These are phyloP conservation scores for Tremella fuciformis DNA, from an alignment of 768 basidiomycete species.

Conservation along the genomic window DNA sequence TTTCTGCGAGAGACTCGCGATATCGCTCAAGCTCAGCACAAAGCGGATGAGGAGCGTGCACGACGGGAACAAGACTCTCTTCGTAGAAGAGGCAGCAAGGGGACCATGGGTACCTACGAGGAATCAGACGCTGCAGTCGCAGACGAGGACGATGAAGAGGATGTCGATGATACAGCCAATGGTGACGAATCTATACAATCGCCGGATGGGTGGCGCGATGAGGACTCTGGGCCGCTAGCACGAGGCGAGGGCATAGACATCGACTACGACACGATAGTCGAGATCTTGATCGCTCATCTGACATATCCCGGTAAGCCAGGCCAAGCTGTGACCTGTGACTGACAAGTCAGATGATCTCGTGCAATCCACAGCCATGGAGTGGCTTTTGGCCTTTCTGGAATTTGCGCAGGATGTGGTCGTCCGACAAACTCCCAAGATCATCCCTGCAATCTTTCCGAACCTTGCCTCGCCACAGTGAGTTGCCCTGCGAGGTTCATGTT, in stretches of 20 bases:
- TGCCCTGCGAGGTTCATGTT: not conserved
- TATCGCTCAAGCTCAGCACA: constrained; percentile 67
- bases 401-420: constrained; percentile 90
- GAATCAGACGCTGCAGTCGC: constrained; percentile 24
- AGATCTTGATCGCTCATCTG: constrained; percentile 84
- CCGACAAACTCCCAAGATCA: constrained; percentile 86
- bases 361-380: constrained; percentile 86
- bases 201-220: constrained; percentile 47
- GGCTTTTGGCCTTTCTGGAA: constrained; percentile 84
- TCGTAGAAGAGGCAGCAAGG: constrained; percentile 52
- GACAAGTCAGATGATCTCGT: constrained; percentile 76
- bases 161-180: constrained; percentile 25
- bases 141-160: constrained; percentile 26
- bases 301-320: constrained; percentile 66
- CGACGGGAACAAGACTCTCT: constrained; percentile 22
- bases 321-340: not conserved
- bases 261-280: constrained; percentile 86
- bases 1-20: constrained; percentile 88
- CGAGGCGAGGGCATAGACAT: constrained; percentile 92
- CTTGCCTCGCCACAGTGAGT: constrained; percentile 59
- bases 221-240: constrained; percentile 63
- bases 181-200: constrained; percentile 31
- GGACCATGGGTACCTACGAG: constrained; percentile 36
- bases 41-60: constrained; percentile 27
- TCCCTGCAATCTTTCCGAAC: constrained; percentile 88